A percentile compares a stretch with the other conserved stretches of the same genome.
Evolutionary conservation across 2,329 filamentous ascomycete genomes (phyloP).

Genomic region (Xylaria polymorpha): DNA sequence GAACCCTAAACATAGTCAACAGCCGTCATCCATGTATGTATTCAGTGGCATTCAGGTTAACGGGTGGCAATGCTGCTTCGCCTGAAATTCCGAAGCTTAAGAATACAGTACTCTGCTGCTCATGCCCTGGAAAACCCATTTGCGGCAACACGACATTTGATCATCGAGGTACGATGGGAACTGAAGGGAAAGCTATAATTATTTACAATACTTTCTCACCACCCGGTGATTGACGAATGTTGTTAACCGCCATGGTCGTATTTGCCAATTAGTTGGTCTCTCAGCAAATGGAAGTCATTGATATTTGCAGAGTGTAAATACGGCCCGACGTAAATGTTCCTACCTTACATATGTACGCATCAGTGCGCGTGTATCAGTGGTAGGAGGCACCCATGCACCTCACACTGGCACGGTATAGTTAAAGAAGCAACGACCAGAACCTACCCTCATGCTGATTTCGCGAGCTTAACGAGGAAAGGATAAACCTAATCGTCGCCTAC

Average conservation of each 20-base stretch:
- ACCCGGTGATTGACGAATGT: background rate
- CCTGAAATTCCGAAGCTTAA: background rate
- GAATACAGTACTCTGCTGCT: background rate
- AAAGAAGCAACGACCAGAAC: background rate
- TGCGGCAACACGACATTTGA: background rate
- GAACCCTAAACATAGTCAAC: background rate
- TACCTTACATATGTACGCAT: background rate
- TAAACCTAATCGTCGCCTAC: background rate
- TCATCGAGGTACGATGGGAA: background rate
- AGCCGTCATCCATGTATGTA: no score
- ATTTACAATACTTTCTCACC: background rate
- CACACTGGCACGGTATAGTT: background rate
- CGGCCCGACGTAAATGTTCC: no score
- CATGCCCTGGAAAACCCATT: background rate
- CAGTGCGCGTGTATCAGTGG: no score
- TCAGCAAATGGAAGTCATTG: background rate
- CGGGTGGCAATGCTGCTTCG: background rate
- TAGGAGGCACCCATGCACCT: background rate
- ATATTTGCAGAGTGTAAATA: no score
- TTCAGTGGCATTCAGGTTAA: no score
- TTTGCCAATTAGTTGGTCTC: background rate
- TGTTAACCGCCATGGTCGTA: background rate
- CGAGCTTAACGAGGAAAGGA: background rate
- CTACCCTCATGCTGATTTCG: background rate
- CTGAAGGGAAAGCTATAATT: background rate